Percentiles rank a stretch among this genome's conserved stretches.
Evolutionary conservation across 139 green algal species (phyloP).

Genomic region (Coccomyxa sp.): DNA sequence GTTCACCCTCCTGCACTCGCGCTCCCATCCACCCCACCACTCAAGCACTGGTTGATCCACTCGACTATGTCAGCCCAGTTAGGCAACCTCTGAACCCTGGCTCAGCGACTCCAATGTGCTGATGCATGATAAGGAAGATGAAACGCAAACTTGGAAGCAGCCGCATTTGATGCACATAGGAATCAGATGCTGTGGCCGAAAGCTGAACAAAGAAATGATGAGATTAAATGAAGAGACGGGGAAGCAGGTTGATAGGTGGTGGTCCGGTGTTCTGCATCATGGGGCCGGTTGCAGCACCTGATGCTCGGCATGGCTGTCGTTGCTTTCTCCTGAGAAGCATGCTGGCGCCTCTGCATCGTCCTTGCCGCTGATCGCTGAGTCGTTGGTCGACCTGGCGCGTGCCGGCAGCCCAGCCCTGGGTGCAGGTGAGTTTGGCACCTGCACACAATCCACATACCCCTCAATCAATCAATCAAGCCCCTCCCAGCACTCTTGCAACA

Average conservation of each 20-base stretch:
- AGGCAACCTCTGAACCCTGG: too few relatives aligned
- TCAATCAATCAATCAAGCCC: too few relatives aligned
- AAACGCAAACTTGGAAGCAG: too few relatives aligned
- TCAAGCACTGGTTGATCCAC: too few relatives aligned
- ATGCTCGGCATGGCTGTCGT: neutral
- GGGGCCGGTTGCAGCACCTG: slow-evolving; percentile 7
- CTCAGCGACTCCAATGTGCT: too few relatives aligned
- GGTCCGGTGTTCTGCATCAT: slow-evolving; percentile 20
- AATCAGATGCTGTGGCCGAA: too few relatives aligned
- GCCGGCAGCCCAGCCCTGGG: neutral
- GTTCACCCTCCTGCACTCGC: slow-evolving; percentile 15
- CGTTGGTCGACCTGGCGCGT: neutral
- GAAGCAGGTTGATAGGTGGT: neutral
- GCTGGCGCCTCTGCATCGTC: neutral
- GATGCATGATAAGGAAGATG: too few relatives aligned
- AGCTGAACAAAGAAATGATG: neutral
- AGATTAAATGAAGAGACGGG: too few relatives aligned
- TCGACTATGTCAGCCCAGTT: too few relatives aligned
- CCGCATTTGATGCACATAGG: too few relatives aligned
- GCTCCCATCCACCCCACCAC: neutral
- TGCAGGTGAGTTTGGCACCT: neutral
- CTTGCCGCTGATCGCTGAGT: neutral
- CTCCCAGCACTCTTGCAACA: neutral
- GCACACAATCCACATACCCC: neutral
- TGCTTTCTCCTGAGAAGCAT: neutral